phyloP scores from a whole-genome alignment of 2,329 filamentous ascomycete species.

The Xylaria sp. region DNA sequence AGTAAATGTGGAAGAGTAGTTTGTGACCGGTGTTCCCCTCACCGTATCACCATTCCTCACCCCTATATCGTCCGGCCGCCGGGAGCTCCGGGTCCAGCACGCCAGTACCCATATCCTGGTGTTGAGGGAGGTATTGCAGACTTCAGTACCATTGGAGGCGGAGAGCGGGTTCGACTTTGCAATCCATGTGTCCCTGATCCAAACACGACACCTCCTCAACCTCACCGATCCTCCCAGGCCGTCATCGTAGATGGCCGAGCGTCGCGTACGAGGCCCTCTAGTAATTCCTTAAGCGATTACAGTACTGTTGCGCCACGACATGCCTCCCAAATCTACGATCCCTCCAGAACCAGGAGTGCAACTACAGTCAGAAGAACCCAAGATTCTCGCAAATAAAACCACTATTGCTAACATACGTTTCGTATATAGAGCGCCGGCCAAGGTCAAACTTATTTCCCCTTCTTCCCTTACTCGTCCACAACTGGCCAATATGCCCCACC shows the following conservation, averaged over 20 bases:
- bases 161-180: conserved; percentile 69
- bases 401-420: conserved; percentile 22
- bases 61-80: conserved; percentile 91
- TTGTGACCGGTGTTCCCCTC: conserved; percentile 88
- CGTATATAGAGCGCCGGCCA: conserved; percentile 46
- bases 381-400: neutral
- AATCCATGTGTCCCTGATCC: conserved; percentile 72
- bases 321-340: conserved; percentile 40
- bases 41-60: conserved; percentile 92
- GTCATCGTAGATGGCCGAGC: conserved; percentile 34
- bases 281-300: conserved; percentile 46
- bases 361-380: conserved; percentile 59
- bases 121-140: conserved; percentile 57
- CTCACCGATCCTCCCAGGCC: conserved; percentile 51
- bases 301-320: conserved; percentile 41
- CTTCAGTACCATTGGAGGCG: conserved; percentile 61
- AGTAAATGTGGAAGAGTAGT: conserved; percentile 95
- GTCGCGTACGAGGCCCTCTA: conserved; percentile 59
- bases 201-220: conserved; percentile 66
- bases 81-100: conserved; percentile 50
- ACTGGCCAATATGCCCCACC: conserved; percentile 12
- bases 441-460: conserved; percentile 33
- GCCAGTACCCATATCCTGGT: conserved; percentile 53
- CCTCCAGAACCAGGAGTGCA: conserved; percentile 58
- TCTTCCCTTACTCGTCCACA: conserved; percentile 17